Percentiles rank a stretch among this genome's conserved stretches.
Evolutionary conservation across 179 eudicot species (phyloP).

Genomic region (Amaranthus tricolor): DNA sequence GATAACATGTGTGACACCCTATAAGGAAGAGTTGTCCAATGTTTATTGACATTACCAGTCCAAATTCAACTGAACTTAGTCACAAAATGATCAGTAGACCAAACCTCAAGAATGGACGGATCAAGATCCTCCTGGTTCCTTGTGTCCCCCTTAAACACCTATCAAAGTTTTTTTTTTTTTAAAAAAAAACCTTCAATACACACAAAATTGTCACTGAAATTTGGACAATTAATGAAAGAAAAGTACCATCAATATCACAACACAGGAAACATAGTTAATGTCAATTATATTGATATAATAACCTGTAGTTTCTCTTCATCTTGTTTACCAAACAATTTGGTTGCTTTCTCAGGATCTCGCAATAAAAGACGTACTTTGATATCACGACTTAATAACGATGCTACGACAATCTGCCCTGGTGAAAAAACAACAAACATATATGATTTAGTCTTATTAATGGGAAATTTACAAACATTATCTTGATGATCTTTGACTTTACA

Average conservation of each 20-base stretch:
- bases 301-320: slow-evolving; percentile 75
- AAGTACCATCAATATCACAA: slow-evolving; percentile 4
- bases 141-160: slow-evolving; percentile 82
- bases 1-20: slow-evolving; percentile 96
- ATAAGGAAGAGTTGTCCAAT: slow-evolving; percentile 18
- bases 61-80: slow-evolving; percentile 4
- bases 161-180: slow-evolving; percentile 36
- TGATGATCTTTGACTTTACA: neutral
- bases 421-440: slow-evolving; percentile 11
- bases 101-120: slow-evolving; percentile 80
- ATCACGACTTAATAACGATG: slow-evolving; percentile 73
- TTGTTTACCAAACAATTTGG: slow-evolving; percentile 73
- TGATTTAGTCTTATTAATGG: neutral
- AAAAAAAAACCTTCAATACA: slow-evolving; percentile 30
- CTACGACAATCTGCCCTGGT: slow-evolving; percentile 87
- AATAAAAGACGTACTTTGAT: slow-evolving; percentile 66
- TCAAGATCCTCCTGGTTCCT: slow-evolving; percentile 66
- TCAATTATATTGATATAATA: neutral
- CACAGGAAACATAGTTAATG: neutral
- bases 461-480: neutral
- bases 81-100: slow-evolving; percentile 19
- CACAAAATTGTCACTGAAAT: neutral
- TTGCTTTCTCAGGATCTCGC: slow-evolving; percentile 88
- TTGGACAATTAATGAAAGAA: neutral
- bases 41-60: neutral